Evolutionary conservation across 306 rosid species (phyloP), one percentile per base, ranked within the genome.

Genomic region (Trifolium dubium): DNA sequence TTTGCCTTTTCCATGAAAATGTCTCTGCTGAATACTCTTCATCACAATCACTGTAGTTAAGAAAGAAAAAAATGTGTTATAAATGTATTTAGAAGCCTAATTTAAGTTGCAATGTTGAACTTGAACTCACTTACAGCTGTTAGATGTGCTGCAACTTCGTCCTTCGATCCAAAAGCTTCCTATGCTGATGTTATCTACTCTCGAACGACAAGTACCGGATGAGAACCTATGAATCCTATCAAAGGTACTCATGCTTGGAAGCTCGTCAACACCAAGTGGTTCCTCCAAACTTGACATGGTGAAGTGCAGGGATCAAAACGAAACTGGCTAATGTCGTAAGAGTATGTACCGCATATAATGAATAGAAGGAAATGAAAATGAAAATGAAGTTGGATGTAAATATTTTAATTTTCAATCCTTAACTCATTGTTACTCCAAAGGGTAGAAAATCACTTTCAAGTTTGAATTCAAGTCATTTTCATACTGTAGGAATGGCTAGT

Each of bases 271-370:
- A 77, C 90, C 96, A n/a, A n/a, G 92, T 44, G 91, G 92, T 81
- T 92, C 90, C 84, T 90, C 96, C 94, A 92, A 79, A 73, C 98
- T 92, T 17, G 96, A 92, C 98, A 92, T 92, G 69, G 67, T 80
- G 71, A 82, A 64, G 77, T 35, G 19, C 77, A 77, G 43, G 80
- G 37, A 30, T 66, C 51, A 62, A 60, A 53, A 62, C 23, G 34
- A 68, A 79, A 62, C 84, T 75, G 41, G 60, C 61, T 78, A 64
- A 74, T 62, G 66, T 69, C 51, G 14, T 34, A 51, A 17, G 17
- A 41, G 39, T 74, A 51, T 83, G 79, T 67, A 32, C 37, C 60
- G 44, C 65, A 74, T 37, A 28, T 64, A 8, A 23, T 30, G 58
- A 75, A 32, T 67, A 34, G 53, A 5, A 5, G 60, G 30, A 53